Base-by-base conservation (phyloP, 495 filamentous ascomycete genomes). In the Penicillium nucicola region DNA sequence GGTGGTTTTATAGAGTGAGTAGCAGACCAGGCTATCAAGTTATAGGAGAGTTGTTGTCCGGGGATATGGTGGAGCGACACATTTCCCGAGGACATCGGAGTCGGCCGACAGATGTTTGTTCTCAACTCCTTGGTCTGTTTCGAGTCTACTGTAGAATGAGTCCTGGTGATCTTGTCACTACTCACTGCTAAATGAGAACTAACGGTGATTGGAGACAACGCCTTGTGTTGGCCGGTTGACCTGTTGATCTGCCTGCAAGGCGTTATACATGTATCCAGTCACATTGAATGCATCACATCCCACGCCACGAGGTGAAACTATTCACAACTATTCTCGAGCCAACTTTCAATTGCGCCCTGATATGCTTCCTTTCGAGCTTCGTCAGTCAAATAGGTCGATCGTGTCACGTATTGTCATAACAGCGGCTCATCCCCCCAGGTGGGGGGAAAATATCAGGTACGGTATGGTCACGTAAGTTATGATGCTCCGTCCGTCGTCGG, bases 401-500 rank as follows among this genome's bases (percentile, higher is more conserved):
- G n/a, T 17, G 57, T 60, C 45, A 60, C 49, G 45, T 50, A 32
- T 22, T 44, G 61, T 62, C 55, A 64, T 43, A 17, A 19, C 39
- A 33, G 54, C 36, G 43, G 36, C 44, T 45, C 17, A 8, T n/a
- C n/a, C 19, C 28, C 32, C 46, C 19, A 50, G 33, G 11, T 62
- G 58, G 52, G 61, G 61, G 58, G 58, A 45, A 35, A 35, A 36
- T 30, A 38, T 33, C 47, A 33, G 36, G 61, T 62, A 65, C 45
- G 55, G 61, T 65, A 65, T 33, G 47, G 61, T 65, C 61, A 65
- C 61, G 61, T 65, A 65, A 62, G 39, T 62, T 62, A 62, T 56
- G 61, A 61, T 58, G 60, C 60, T 59, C 46, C 46, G 37, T 48
- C 35, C 19, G 36, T 25, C 37, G 46, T 48, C 18, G 31, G 37